Evolutionary conservation across 106 monocot species (phyloP), one percentile per base, ranked within the genome.

Genomic region (Acanthochlamys bracteata): DNA sequence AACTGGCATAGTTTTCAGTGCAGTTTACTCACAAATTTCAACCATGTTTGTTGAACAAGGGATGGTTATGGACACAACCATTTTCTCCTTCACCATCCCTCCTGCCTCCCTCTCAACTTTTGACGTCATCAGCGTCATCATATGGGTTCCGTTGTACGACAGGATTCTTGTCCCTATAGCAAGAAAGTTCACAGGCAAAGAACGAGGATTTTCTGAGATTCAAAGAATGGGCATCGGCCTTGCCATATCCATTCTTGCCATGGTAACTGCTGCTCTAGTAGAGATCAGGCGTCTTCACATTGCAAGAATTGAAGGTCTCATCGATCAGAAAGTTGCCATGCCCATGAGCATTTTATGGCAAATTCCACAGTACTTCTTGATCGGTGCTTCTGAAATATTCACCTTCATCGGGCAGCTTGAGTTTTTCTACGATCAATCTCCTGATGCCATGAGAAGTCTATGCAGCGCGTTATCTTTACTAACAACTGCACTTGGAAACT

Each of bases 31-130:
- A n/a, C 69, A 59, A n/a, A 14, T 59, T 26, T 46, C 33, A 6
- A 58, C 68, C 20, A 69, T 69, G 69, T 69, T 69, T 47, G 59
- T 69, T 10, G 59, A 69, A 39, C 69, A 69, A 39, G 69, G 69
- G 22, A 69, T 69, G 69, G 60, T 69, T 47, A 42, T 69, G n/a
- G 59, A 69, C 47, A 59, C 69, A n/a, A 60, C 60, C 12, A 49
- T 69, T 4, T 43, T 59, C 27, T 69, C 69, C 55, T 69, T 69
- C 59, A 60, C 46, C 2, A 69, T 69, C 26, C 59, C 69, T 60
- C 60, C 69, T 4, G 69, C 69, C 12, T 69, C 69, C 20, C 60
- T 69, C 7, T 60, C 69, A 17, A 69, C 60, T 2, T 69, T 69
- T 27, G 60, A 69, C 24, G 47, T 60, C 58, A 47, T 69, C 7